phyloP scores from a whole-genome alignment of 495 filamentous ascomycete species.

The Chlorociboria aeruginascens region DNA sequence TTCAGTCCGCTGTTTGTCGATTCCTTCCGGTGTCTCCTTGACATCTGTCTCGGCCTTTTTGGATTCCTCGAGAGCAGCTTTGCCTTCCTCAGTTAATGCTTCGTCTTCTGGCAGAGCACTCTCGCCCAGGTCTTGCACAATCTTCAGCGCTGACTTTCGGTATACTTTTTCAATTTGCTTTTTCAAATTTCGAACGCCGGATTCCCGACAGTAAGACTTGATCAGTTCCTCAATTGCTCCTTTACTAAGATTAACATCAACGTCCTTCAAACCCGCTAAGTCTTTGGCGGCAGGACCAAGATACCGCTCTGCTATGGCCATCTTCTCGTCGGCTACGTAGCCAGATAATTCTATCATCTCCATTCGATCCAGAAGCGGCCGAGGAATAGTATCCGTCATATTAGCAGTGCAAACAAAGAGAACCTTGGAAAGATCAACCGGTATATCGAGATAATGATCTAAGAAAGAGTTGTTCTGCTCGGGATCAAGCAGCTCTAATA shows the following conservation, averaged over 20 bases:
- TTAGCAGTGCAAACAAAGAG: slow-evolving; percentile 99
- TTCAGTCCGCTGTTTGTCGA: slow-evolving; percentile 61
- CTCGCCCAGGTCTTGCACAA: slow-evolving; percentile 90
- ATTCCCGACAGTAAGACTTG: slow-evolving; percentile 96
- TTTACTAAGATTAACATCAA: slow-evolving; percentile 71
- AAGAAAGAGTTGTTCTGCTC: slow-evolving; percentile 97
- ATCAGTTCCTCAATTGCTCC: slow-evolving; percentile 91
- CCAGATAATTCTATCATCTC: slow-evolving; percentile 95
- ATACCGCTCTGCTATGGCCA: slow-evolving; percentile 93
- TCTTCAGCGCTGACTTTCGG: slow-evolving; percentile 92
- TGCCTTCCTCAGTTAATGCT: slow-evolving; percentile 80
- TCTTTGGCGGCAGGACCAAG: slow-evolving; percentile 87
- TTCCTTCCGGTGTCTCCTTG: slow-evolving; percentile 42
- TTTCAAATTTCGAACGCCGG: slow-evolving; percentile 94
- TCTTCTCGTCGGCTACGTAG: slow-evolving; percentile 97
- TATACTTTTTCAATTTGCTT: slow-evolving; percentile 99
- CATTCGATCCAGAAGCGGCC: slow-evolving; percentile 93
- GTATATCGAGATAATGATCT: slow-evolving; percentile 98
- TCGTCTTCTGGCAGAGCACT: slow-evolving; percentile 68
- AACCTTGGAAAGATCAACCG: slow-evolving; percentile 94
- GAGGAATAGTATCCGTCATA: slow-evolving; percentile 96
- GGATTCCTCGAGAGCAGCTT: slow-evolving; percentile 63
- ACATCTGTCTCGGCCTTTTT: slow-evolving; percentile 48
- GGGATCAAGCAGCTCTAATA: slow-evolving; percentile 90
- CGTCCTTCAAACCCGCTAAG: slow-evolving; percentile 78